Base-by-base conservation (phyloP, 352 stramenopile species). In the Pythium brassicae region DNA sequence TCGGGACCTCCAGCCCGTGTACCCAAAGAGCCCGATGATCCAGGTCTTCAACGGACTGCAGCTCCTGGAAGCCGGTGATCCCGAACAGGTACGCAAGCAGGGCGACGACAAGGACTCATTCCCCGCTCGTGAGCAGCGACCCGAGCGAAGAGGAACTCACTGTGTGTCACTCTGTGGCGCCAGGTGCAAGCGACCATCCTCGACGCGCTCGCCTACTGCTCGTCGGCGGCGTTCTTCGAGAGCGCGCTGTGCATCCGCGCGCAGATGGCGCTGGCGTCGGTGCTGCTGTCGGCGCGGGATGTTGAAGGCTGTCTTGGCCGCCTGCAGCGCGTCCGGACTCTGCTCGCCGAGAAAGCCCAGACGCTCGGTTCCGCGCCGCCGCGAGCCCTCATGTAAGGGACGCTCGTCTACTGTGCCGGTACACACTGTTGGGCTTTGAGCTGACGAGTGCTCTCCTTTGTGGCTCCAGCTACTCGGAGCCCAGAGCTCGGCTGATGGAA, bases 141-240 rank as follows among this genome's bases (percentile, higher is more conserved):
- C n/a, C n/a, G n/a, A 25, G 12, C 40, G 22, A 20, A 7, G 20
- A 25, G 22, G 42, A n/a, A 6, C 25, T 35, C 9, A 34, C 0
- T 47, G 25, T 5, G 29, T 26, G 7, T 14, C 48, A 20, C 20
- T 51, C 8, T 37, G 32, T 10, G 15, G 50, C 2, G 7, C 50
- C 32, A 92, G 81, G 77, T 69, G 15, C 76, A 68, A 20, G 68
- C 71, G 17, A 45, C 52, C 7, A 61, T 92, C 29, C 52, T 83
- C 25, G 78, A 92, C 59, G 81, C 71, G 0, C 65, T 89, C 20
- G 75, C 73, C 10, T 77, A 74, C 29, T 84, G 72, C 46, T 72
- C 78, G 15, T 72, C 78, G 3, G 86, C 81, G 15, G 80, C 81
- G 0, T 88, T 92, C 59, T 74, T 82, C 57, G 81, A 92, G 47